A percentile compares a stretch with the other conserved stretches of the same genome.
Evolutionary conservation across 192 early-diverging fungal species (phyloP).

Genomic region (Backusella liffmaniae): DNA sequence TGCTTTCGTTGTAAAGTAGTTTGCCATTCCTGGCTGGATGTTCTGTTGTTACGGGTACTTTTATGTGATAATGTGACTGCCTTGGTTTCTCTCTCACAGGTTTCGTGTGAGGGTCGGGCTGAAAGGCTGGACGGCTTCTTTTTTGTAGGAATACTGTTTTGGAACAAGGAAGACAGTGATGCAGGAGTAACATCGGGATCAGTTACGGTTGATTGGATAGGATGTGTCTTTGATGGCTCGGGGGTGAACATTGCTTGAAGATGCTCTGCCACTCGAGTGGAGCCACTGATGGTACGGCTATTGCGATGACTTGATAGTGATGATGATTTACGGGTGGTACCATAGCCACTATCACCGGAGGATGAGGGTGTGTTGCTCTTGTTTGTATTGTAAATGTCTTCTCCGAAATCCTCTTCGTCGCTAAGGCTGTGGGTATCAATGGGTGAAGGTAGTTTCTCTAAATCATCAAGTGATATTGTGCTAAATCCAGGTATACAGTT

Average conservation of each 20-base stretch:
- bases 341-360: constrained; percentile 18
- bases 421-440: background rate
- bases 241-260: constrained; percentile 1
- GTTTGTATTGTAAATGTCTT: constrained; percentile 5
- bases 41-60: background rate
- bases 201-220: background rate
- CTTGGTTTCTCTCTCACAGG: background rate
- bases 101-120: background rate
- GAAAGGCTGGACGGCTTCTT: background rate
- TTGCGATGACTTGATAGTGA: background rate
- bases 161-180: background rate
- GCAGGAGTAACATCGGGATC: background rate
- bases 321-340: constrained; percentile 12
- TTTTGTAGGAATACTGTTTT: background rate
- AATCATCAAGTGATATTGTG: background rate
- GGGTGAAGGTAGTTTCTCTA: background rate
- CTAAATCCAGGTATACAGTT: constrained; percentile 16
- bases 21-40: background rate
- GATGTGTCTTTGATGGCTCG: background rate
- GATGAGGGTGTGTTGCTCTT: constrained; percentile 12
- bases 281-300: background rate
- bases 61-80: background rate
- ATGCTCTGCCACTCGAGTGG: background rate
- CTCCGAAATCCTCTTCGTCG: background rate
- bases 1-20: constrained; percentile 1